Conservation (phyloP, 2,329 filamentous ascomycete genomes). For the Fusarium sp. region DNA sequence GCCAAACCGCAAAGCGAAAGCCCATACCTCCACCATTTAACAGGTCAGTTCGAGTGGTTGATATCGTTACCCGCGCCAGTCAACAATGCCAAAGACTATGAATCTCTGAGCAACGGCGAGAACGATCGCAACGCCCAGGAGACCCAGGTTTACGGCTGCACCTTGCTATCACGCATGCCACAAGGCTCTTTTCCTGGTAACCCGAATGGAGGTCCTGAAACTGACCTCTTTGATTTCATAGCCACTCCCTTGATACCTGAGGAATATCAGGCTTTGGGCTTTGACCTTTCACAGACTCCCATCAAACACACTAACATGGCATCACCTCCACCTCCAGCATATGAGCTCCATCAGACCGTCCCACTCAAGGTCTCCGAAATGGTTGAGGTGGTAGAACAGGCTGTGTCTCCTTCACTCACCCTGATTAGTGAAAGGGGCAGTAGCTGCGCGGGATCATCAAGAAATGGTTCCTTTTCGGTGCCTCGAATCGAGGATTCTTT, state of each 20-base stretch:
- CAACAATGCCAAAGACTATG: constrained; percentile 40
- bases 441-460: constrained; percentile 53
- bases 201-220: constrained; percentile 12
- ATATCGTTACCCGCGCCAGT: constrained; percentile 55
- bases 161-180: constrained; percentile 59
- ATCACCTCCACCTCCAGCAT: constrained; percentile 44
- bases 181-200: constrained; percentile 39
- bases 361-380: constrained; percentile 51
- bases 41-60: constrained; percentile 65
- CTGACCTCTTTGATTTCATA: constrained; percentile 62
- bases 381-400: constrained; percentile 49
- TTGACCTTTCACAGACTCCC: constrained; percentile 31
- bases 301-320: constrained; percentile 42
- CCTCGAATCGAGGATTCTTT: constrained; percentile 73
- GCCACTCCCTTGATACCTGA: constrained; percentile 58
- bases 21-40: constrained; percentile 58
- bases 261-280: constrained; percentile 33
- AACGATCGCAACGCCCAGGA: constrained; percentile 26
- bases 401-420: constrained; percentile 52
- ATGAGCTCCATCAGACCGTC: constrained; percentile 36
- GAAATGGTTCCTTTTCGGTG: constrained; percentile 51
- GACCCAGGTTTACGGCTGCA: constrained; percentile 64
- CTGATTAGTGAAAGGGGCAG: constrained; percentile 49
- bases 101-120: constrained; percentile 24
- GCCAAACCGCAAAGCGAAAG: constrained; percentile 45